These are phyloP conservation scores for Afroboletus lepidellus DNA, from an alignment of 1,284 basidiomycete genomes.

Conservation along the genomic window DNA sequence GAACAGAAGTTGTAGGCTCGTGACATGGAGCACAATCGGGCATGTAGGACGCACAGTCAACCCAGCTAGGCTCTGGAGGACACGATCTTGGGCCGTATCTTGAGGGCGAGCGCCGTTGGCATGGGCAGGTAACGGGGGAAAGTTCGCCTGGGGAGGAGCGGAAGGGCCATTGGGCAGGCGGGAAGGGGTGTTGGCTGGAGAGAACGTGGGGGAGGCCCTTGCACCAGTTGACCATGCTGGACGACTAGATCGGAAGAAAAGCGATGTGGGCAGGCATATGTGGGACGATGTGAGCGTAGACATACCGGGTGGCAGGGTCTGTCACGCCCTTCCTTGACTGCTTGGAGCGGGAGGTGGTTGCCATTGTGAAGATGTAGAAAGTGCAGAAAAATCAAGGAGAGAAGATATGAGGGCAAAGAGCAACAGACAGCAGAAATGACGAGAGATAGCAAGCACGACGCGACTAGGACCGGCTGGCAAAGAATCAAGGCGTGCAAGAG, in stretches of 20 bases:
- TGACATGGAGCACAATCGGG: slow-evolving; percentile 15
- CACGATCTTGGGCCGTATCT: slow-evolving; percentile 50
- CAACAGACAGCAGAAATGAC: slow-evolving; percentile 35
- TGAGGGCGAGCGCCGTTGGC: slow-evolving; percentile 46
- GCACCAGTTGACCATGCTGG: slow-evolving; percentile 59
- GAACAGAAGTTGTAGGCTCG: slow-evolving; percentile 21
- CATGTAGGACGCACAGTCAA: slow-evolving; percentile 52
- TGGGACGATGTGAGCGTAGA: slow-evolving; percentile 21
- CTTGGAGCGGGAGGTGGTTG: slow-evolving; percentile 59
- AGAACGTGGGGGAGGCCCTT: slow-evolving; percentile 66
- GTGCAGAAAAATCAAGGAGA: slow-evolving; percentile 34
- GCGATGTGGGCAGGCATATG: slow-evolving; percentile 10
- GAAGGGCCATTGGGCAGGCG: slow-evolving; percentile 48
- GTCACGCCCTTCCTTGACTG: slow-evolving; percentile 54
- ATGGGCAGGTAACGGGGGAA: slow-evolving; percentile 49
- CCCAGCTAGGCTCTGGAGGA: slow-evolving; percentile 60
- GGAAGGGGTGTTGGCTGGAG: slow-evolving; percentile 48
- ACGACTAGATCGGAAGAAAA: slow-evolving; percentile 42
- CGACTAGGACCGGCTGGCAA: slow-evolving; percentile 28
- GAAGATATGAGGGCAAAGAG: slow-evolving; percentile 27
- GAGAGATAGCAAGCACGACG: slow-evolving; percentile 38
- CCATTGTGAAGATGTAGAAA: slow-evolving; percentile 44
- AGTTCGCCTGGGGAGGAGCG: slow-evolving; percentile 39
- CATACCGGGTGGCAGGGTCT: slow-evolving; percentile 57
- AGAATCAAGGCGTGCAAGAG: slow-evolving; percentile 22